Base-by-base conservation (phyloP, 2,329 filamentous ascomycete species). In the Penicillium vulpinum region DNA sequence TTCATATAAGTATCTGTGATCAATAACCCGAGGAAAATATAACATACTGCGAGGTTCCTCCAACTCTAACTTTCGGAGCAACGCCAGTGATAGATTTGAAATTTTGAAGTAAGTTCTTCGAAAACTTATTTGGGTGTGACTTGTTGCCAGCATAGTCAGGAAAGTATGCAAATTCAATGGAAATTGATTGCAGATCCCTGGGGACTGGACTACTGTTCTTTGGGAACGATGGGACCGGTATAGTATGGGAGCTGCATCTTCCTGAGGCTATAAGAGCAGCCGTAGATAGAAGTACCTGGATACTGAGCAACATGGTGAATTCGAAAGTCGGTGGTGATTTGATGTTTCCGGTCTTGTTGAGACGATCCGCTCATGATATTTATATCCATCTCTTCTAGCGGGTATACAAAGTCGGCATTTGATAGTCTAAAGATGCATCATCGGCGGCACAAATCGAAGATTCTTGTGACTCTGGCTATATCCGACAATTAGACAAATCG, bases 121-220 rank as follows among this genome's bases (percentile, higher is more conserved):
- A 55, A 22, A 60, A 62, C 1, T 22, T n/a, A 28, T 63, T 62
- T 15, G 61, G 61, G 5, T 54, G 52, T 2, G 59, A 55, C 26
- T 57, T 57, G 29, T 62, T 63, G 1, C 58, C 58, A 44, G 58
- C 56, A 39, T 61, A 61, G 22, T 61, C 50, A 1, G 58, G 50
- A 26, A 61, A 59, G 61, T 28, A 28, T 28, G 26, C 26, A 8
- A 28, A 28, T 28, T 28, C 26, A 28, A 28, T 28, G 7, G 26
- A 61, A 35, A 61, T 57, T 8, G 61, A 59, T 11, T 57, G 56
- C 3, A 61, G 13, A 21, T 59, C 58, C 11, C 41, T 55, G 4
- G 51, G 39, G 1, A 60, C 61, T 28, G 69, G 55, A 18, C 16
- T 38, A 15, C 35, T 38, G 6, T 28, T 18, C 22, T 39, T 38